Evolutionary conservation across 1,139 yeast species (phyloP).

Genomic region (Geotrichum phurueaensis): DNA sequence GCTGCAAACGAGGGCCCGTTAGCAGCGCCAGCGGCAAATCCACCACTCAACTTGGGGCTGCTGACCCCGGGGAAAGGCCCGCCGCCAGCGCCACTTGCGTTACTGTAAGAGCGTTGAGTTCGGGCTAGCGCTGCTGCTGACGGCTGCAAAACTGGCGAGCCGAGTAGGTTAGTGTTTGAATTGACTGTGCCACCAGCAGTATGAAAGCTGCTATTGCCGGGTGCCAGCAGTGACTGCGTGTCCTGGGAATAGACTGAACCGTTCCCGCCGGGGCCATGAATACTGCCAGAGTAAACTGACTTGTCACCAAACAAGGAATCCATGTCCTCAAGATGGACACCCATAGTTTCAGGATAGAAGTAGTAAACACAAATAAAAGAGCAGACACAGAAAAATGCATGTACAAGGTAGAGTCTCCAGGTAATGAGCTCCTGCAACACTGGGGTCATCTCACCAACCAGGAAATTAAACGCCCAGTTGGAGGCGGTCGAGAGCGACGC

Average conservation of each 20-base stretch:
- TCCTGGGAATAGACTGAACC: conserved; percentile 19
- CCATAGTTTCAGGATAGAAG: conserved; percentile 85
- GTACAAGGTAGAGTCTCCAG: conserved; percentile 79
- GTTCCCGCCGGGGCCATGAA: conserved; percentile 13
- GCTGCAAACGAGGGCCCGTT: background rate
- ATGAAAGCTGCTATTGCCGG: conserved; percentile 16
- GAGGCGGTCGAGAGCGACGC: conserved; percentile 89
- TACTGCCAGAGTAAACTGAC: conserved; percentile 33
- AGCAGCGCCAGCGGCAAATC: conserved; percentile 12
- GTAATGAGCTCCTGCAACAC: conserved; percentile 67
- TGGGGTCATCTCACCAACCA: conserved; percentile 90
- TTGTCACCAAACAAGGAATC: conserved; percentile 71
- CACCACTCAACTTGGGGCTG: conserved; percentile 10
- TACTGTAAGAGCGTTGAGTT: conserved; percentile 20
- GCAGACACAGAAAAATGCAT: conserved; percentile 66
- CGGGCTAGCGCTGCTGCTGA: conserved; percentile 30
- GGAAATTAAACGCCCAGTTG: conserved; percentile 90
- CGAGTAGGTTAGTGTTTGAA: background rate
- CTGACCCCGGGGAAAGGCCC: background rate
- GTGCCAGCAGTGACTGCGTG: conserved; percentile 24
- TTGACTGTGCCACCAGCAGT: conserved; percentile 10
- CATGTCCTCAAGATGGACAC: conserved; percentile 83
- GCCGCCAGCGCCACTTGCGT: conserved; percentile 12
- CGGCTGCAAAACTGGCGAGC: conserved; percentile 25
- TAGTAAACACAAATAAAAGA: conserved; percentile 65